A percentile compares a stretch with the other conserved stretches of the same genome.
Evolutionary conservation across 108 stramenopile genomes (phyloP).

Genomic region (Skeletonema costatum): DNA sequence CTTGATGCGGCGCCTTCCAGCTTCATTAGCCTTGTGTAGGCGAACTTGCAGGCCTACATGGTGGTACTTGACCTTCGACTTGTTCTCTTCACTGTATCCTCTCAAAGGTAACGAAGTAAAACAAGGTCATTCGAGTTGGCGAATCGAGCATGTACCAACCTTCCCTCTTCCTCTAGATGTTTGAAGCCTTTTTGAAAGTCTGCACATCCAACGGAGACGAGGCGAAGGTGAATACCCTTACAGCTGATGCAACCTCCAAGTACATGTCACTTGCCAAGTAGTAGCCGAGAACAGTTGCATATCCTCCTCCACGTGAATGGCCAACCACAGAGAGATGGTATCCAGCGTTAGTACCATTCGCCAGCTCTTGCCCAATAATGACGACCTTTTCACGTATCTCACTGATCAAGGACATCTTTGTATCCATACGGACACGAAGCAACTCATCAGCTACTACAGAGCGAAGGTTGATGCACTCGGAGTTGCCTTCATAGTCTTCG

Average conservation of each 20-base stretch:
- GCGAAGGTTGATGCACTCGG: constrained; percentile 9
- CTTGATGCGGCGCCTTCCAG: constrained; percentile 10
- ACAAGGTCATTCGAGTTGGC: constrained; percentile 16
- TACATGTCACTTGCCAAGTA: constrained; percentile 4
- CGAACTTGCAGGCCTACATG: constrained; percentile 19
- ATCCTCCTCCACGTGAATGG: constrained; percentile 10
- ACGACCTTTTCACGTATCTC: constrained; percentile 14
- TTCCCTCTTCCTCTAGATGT: constrained; percentile 14
- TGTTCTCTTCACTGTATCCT: neutral
- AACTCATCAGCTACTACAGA: constrained; percentile 8
- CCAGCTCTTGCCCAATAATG: constrained; percentile 9
- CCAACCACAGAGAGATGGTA: constrained; percentile 21
- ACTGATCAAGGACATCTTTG: constrained; percentile 6
- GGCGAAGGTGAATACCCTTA: constrained; percentile 14
- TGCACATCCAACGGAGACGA: constrained; percentile 10
- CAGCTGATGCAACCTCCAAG: constrained; percentile 14
- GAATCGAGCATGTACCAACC: constrained; percentile 7
- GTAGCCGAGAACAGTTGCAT: constrained; percentile 12
- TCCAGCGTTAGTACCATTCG: neutral
- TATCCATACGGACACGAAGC: constrained; percentile 12
- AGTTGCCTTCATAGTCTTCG: constrained; percentile 19
- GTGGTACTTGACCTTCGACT: neutral
- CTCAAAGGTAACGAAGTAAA: constrained; percentile 6
- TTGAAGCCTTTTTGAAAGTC: constrained; percentile 13
- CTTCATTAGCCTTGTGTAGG: constrained; percentile 7